Evolutionary conservation across 2,329 filamentous ascomycete genomes (phyloP).

Genomic region (Microascus cirrosus): DNA sequence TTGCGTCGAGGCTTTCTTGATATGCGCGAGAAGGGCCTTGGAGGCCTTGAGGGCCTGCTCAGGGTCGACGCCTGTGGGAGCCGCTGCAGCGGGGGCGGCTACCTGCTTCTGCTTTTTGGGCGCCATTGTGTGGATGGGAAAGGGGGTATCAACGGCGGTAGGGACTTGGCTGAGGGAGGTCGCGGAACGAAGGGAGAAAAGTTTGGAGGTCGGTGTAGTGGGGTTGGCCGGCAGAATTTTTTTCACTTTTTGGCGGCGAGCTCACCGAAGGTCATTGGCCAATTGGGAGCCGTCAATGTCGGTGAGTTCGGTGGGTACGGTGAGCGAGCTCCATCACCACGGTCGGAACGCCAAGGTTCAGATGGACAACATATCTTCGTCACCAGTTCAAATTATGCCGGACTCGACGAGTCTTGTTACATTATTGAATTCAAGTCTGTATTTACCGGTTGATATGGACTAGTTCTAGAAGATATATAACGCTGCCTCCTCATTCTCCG

Average conservation of each 20-base stretch:
- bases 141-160: background rate
- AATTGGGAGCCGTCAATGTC: background rate
- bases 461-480: too few relatives aligned
- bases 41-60: slow-evolving; percentile 50
- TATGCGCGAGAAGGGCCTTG: slow-evolving; percentile 49
- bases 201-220: slow-evolving; percentile 6
- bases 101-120: slow-evolving; percentile 15
- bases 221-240: slow-evolving; percentile 2
- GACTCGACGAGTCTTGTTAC: too few relatives aligned
- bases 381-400: too few relatives aligned
- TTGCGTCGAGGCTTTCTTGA: slow-evolving; percentile 43
- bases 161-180: background rate
- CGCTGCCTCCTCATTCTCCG: too few relatives aligned
- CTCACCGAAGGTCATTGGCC: background rate
- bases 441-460: too few relatives aligned
- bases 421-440: too few relatives aligned
- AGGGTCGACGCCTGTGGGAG: slow-evolving; percentile 19
- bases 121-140: slow-evolving; percentile 20
- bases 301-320: slow-evolving; percentile 1
- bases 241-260: slow-evolving; percentile 1
- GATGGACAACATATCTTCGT: too few relatives aligned
- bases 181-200: slow-evolving; percentile 1
- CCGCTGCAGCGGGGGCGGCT: background rate
- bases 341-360: background rate
- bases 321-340: background rate